phyloP scores from a whole-genome alignment of 2,329 filamentous ascomycete species.

The Lachnellula hyalina region DNA sequence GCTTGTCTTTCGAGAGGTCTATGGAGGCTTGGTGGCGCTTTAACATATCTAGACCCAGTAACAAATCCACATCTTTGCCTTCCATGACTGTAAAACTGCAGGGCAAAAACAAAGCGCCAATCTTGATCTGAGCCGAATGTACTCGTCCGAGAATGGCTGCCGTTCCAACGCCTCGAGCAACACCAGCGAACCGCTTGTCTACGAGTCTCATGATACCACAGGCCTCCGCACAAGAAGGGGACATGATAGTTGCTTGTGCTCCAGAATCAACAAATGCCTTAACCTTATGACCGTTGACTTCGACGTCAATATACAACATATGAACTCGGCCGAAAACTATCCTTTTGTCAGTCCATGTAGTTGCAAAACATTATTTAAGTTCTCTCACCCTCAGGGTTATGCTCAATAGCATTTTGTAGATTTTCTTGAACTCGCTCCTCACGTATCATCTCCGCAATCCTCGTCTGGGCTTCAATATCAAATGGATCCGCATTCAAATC shows the following conservation, averaged over 20 bases:
- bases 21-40: slow-evolving; percentile 93
- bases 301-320: slow-evolving; percentile 93
- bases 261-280: slow-evolving; percentile 97
- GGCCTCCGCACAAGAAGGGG: slow-evolving; percentile 79
- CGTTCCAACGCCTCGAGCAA: slow-evolving; percentile 90
- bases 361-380: not conserved
- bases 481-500: slow-evolving; percentile 91
- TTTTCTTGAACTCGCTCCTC: slow-evolving; percentile 94
- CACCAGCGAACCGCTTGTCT: slow-evolving; percentile 84
- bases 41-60: slow-evolving; percentile 93
- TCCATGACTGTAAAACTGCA: slow-evolving; percentile 99
- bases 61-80: slow-evolving; percentile 89
- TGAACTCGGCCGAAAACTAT: slow-evolving; percentile 89
- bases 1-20: slow-evolving; percentile 76
- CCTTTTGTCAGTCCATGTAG: slow-evolving; percentile 8
- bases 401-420: slow-evolving; percentile 90
- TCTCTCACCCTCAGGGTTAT: slow-evolving; percentile 84
- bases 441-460: slow-evolving; percentile 95
- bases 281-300: slow-evolving; percentile 86
- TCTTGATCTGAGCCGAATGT: slow-evolving; percentile 90
- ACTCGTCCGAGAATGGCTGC: slow-evolving; percentile 92
- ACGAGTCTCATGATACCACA: slow-evolving; percentile 97
- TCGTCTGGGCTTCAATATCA: slow-evolving; percentile 82
- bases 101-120: slow-evolving; percentile 78
- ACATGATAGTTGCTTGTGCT: slow-evolving; percentile 98